phyloP scores from a whole-genome alignment of 208 protist genomes.

The Crithidia expoeki region DNA sequence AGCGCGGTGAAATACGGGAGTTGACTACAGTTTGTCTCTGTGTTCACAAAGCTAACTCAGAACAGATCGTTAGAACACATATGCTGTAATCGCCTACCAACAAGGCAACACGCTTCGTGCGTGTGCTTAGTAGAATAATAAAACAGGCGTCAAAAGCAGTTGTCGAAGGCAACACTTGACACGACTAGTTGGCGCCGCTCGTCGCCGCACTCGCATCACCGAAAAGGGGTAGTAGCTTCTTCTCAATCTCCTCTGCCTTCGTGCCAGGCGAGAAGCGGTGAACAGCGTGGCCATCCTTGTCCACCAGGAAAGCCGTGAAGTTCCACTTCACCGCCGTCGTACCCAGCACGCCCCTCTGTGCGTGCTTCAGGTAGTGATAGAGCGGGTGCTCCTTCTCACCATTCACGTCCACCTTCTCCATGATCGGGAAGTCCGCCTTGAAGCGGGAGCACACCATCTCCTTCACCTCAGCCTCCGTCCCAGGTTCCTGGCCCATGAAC shows the following conservation, averaged over 20 bases:
- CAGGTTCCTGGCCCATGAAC: slow-evolving; percentile 16
- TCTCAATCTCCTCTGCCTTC: slow-evolving; percentile 53
- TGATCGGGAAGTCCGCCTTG: slow-evolving; percentile 79
- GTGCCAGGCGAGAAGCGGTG: slow-evolving; percentile 76
- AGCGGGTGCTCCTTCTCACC: slow-evolving; percentile 78
- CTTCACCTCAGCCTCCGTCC: slow-evolving; percentile 78
- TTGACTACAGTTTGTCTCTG: too few relatives aligned
- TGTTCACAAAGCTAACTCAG: too few relatives aligned
- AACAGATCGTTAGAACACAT: too few relatives aligned
- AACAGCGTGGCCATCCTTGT: slow-evolving; percentile 68
- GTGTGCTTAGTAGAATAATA: too few relatives aligned
- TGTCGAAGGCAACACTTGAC: too few relatives aligned
- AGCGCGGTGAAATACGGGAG: too few relatives aligned
- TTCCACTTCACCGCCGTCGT: slow-evolving; percentile 92
- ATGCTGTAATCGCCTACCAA: too few relatives aligned
- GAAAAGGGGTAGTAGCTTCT: slow-evolving; percentile 63
- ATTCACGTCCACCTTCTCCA: slow-evolving; percentile 92
- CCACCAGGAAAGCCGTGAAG: slow-evolving; percentile 93
- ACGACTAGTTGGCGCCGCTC: too few relatives aligned
- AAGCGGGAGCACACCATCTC: slow-evolving; percentile 64
- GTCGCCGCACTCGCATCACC: background rate
- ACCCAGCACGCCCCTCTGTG: slow-evolving; percentile 59
- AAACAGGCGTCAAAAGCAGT: too few relatives aligned
- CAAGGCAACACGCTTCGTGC: too few relatives aligned
- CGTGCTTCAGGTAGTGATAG: slow-evolving; percentile 84